Evolutionary conservation across 805 yeast genomes (phyloP).

Genomic region (Candida vaughaniae): DNA sequence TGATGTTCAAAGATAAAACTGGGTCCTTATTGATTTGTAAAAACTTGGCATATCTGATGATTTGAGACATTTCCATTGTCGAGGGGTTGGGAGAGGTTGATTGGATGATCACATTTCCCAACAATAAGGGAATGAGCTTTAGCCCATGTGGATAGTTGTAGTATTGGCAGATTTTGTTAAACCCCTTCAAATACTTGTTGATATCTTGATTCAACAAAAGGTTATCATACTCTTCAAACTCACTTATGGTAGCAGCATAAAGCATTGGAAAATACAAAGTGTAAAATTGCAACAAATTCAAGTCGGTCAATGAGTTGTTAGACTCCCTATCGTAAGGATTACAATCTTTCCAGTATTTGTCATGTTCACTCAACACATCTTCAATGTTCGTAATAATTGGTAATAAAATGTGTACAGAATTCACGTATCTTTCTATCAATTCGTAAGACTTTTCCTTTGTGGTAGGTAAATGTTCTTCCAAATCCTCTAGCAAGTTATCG

Average conservation of each 20-base stretch:
- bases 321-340: constrained; percentile 17
- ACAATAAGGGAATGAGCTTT: constrained; percentile 40
- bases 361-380: constrained; percentile 46
- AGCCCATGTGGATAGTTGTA: constrained; percentile 50
- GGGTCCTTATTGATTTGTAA: constrained; percentile 62
- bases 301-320: constrained; percentile 21
- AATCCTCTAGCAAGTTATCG: constrained; percentile 31
- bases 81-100: constrained; percentile 57
- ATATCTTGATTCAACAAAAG: constrained; percentile 46
- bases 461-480: constrained; percentile 45
- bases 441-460: constrained; percentile 45
- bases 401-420: constrained; percentile 55
- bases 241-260: constrained; percentile 59
- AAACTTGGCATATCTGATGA: constrained; percentile 56
- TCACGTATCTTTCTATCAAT: constrained; percentile 46
- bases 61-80: constrained; percentile 53
- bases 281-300: constrained; percentile 45
- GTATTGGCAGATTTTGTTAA: constrained; percentile 49
- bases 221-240: constrained; percentile 57
- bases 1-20: constrained; percentile 47
- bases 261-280: constrained; percentile 51
- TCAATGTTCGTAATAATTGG: constrained; percentile 49
- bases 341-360: constrained; percentile 45
- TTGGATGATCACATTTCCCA: constrained; percentile 50
- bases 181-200: constrained; percentile 48